Conservation (phyloP, 2,329 filamentous ascomycete genomes). For the Colletotrichum karsti region DNA sequence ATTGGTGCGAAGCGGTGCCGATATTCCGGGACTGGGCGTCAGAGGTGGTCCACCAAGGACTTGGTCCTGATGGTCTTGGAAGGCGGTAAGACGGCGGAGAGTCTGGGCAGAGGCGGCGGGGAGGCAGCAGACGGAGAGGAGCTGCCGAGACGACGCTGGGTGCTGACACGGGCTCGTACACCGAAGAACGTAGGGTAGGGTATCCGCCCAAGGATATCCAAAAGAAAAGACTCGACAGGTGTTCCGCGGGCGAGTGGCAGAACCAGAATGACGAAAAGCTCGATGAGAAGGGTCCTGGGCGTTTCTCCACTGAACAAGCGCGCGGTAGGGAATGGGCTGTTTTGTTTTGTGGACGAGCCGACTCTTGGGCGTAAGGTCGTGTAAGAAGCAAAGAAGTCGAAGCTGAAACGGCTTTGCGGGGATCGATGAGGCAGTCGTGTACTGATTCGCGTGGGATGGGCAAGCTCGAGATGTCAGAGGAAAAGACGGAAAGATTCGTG, state of each 20-base stretch:
- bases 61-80: background rate
- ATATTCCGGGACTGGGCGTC: constrained; percentile 21
- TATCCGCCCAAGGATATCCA: background rate
- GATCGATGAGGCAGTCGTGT: background rate
- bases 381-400: constrained; percentile 2
- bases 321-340: constrained; percentile 17
- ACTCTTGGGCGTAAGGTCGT: background rate
- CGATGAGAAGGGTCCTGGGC: background rate
- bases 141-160: background rate
- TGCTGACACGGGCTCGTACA: background rate
- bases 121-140: background rate
- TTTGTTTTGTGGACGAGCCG: background rate
- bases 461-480: background rate
- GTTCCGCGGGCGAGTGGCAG: constrained; percentile 2
- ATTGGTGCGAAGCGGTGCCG: constrained; percentile 21
- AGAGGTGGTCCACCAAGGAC: constrained; percentile 12
- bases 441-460: background rate
- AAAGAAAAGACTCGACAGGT: background rate
- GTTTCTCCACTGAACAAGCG: constrained; percentile 29
- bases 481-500: background rate
- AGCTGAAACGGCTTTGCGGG: constrained; percentile 14
- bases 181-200: background rate
- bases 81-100: constrained; percentile 23
- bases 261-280: background rate
- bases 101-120: constrained; percentile 18